A percentile compares a stretch with the other conserved stretches of the same genome.
phyloP scores from a whole-genome alignment of 2,329 filamentous ascomycete genomes.

The Cordyceps tenuipes region DNA sequence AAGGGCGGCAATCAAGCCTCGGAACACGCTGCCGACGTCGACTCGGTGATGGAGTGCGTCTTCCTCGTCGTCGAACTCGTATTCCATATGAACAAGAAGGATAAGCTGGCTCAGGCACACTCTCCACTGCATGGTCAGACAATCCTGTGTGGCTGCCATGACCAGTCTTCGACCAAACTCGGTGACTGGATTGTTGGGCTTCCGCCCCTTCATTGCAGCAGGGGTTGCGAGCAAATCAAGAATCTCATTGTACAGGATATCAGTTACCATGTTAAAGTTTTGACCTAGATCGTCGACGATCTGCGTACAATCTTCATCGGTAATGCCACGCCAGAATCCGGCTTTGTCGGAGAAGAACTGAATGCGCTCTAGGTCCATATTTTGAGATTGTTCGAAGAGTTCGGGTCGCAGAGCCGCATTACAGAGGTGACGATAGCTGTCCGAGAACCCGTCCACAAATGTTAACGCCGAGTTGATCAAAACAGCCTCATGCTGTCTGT shows the following conservation, averaged over 20 bases:
- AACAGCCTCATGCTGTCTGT: constrained; percentile 46
- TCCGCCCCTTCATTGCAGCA: constrained; percentile 37
- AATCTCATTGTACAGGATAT: constrained; percentile 46
- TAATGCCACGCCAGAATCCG: constrained; percentile 69
- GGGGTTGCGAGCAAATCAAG: constrained; percentile 36
- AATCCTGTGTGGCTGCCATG: constrained; percentile 72
- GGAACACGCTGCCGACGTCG: constrained; percentile 62
- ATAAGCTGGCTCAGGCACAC: constrained; percentile 76
- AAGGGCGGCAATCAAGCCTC: constrained; percentile 61
- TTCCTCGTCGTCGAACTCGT: constrained; percentile 67
- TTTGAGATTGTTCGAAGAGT: constrained; percentile 63
- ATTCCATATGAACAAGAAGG: constrained; percentile 78
- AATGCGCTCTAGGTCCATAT: constrained; percentile 65
- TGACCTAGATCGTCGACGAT: constrained; percentile 63
- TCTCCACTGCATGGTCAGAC: constrained; percentile 61
- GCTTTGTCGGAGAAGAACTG: constrained; percentile 70
- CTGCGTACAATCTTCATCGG: constrained; percentile 69
- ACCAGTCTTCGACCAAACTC: constrained; percentile 69
- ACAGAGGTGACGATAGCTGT: constrained; percentile 60
- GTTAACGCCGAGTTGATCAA: constrained; percentile 61
- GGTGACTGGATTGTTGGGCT: constrained; percentile 50
- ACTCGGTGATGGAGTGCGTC: constrained; percentile 52
- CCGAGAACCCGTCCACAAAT: constrained; percentile 63
- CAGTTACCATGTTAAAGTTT: constrained; percentile 50
- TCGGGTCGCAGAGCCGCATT: constrained; percentile 61